Base-by-base conservation (phyloP, 805 yeast species). In the Wickerhamiella musiphila region DNA sequence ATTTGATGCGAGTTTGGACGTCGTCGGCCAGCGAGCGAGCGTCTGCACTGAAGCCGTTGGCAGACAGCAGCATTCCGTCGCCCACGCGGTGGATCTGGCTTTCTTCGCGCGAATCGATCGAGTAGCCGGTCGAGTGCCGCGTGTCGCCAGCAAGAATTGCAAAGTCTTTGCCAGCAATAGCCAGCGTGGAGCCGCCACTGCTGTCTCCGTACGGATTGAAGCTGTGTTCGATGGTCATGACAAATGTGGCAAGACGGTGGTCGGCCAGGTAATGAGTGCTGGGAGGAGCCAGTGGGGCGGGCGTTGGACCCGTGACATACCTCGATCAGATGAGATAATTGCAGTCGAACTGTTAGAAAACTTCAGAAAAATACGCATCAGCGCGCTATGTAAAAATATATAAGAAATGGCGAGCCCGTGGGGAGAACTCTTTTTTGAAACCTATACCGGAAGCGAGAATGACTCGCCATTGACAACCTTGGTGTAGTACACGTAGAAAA, bases 61-160 rank as follows among this genome's bases (percentile, higher is more conserved):
- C 94, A 2, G 92, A 73, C 60, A 90, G 68, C 42, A 78, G 67
- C 33, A 90, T 64, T 50, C 78, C 67, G 54, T 86, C 95, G 31
- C 95, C 96, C 37, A 81, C 77, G 44, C 75, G 70, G 47, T 79
- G 76, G 35, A 90, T 78, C 55, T 82, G 84, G 26, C 93, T 90
- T 54, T 81, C 90, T 54, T 78, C 74, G 51, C 98, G 73, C 7
- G 95, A 74, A 54, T 90, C 83, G 54, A 90, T 90, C 40, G 79
- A 73, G 58, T 83, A 90, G 15, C 95, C 98, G 13, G 78, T 74
- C 4, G 93, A 81, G 49, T 78, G 92, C 63, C 98, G 76, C n/a
- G 98, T 90, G 55, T 90, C 98, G 28, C 96, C 96, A 1, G 98
- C 98, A 39, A 90, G 64, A 22, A 90, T 90, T 13, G 94, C 94